Percentiles rank a stretch among this genome's conserved stretches.
These are phyloP conservation scores for Alternaria gaisen DNA, from an alignment of 2,329 filamentous ascomycete species.

Conservation along the genomic window DNA sequence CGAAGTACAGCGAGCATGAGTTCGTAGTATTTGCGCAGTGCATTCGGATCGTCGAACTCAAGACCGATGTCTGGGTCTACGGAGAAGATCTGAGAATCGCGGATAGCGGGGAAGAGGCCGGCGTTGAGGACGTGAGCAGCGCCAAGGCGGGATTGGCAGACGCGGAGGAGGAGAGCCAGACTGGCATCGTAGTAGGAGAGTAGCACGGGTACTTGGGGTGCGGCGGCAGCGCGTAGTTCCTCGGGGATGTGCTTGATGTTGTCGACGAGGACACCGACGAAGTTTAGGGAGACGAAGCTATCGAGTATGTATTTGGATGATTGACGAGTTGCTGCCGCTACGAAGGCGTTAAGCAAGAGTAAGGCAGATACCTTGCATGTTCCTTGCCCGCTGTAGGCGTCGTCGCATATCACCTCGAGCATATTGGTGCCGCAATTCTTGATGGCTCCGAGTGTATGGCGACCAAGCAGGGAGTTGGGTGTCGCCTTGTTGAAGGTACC, in stretches of 20 bases:
- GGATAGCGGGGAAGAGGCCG: constrained; percentile 83
- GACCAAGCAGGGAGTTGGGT: constrained; percentile 44
- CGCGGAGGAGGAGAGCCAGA: constrained; percentile 81
- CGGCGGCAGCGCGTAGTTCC: constrained; percentile 61
- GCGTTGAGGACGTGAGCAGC: constrained; percentile 88
- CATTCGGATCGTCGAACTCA: constrained; percentile 72
- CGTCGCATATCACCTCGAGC: constrained; percentile 88
- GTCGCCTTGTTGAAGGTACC: constrained; percentile 65
- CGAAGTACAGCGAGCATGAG: constrained; percentile 82
- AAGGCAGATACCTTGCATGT: constrained; percentile 85
- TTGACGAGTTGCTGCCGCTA: constrained; percentile 76
- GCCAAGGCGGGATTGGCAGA: constrained; percentile 84
- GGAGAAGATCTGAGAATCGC: constrained; percentile 83
- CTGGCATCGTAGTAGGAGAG: constrained; percentile 75
- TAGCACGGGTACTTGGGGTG: constrained; percentile 62
- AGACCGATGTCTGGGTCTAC: constrained; percentile 93
- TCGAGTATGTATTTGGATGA: constrained; percentile 79
- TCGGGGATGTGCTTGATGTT: constrained; percentile 79
- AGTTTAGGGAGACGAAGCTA: constrained; percentile 84
- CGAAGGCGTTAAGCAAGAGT: constrained; percentile 80
- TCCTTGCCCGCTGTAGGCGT: constrained; percentile 85
- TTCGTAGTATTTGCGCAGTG: constrained; percentile 82
- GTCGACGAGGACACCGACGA: constrained; percentile 88
- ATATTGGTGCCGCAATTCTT: constrained; percentile 83
- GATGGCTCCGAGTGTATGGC: constrained; percentile 71